Percentiles rank a stretch among this genome's conserved stretches.
Evolutionary conservation across 2,329 filamentous ascomycete genomes (phyloP).

Genomic region (Penicillium verrucosum): DNA sequence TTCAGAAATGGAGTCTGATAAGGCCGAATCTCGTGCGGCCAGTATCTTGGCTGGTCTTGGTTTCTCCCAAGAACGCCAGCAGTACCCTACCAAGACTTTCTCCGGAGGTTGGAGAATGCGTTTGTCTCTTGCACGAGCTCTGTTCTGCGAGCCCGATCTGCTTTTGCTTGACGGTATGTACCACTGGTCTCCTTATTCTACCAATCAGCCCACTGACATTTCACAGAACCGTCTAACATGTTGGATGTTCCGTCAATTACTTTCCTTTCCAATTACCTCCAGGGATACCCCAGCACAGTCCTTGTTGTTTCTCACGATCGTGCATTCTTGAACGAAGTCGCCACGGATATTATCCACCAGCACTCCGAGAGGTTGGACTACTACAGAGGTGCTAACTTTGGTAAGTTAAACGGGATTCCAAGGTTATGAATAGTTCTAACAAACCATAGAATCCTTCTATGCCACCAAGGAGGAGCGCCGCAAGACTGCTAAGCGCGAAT

Average conservation of each 20-base stretch:
- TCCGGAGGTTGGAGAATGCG: slow-evolving; percentile 99
- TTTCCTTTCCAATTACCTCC: slow-evolving; percentile 93
- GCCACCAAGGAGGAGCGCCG: slow-evolving; percentile 94
- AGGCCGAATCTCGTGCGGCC: slow-evolving; percentile 90
- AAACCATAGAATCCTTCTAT: slow-evolving; percentile 74
- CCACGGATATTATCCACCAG: slow-evolving; percentile 98
- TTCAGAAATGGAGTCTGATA: slow-evolving; percentile 98
- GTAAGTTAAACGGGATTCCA: slow-evolving; percentile 30
- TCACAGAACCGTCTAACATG: slow-evolving; percentile 93
- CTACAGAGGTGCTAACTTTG: slow-evolving; percentile 95
- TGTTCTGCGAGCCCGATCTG: slow-evolving; percentile 97
- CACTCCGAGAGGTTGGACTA: slow-evolving; percentile 97
- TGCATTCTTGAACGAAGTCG: slow-evolving; percentile 97
- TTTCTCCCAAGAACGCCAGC: slow-evolving; percentile 89
- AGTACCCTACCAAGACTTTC: slow-evolving; percentile 93
- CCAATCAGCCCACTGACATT: slow-evolving; percentile 18
- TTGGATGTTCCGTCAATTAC: slow-evolving; percentile 99
- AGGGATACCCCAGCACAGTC: slow-evolving; percentile 88
- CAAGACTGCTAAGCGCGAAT: slow-evolving; percentile 94
- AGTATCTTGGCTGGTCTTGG: slow-evolving; percentile 96
- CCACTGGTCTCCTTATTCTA: background rate
- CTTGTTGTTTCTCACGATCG: slow-evolving; percentile 98
- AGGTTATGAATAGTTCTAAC: slow-evolving; percentile 17
- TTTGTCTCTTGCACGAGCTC: slow-evolving; percentile 84
- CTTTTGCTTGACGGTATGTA: slow-evolving; percentile 73